A percentile compares a stretch with the other conserved stretches of the same genome.
These are phyloP conservation scores for Cantharellus anzutake DNA, from an alignment of 768 basidiomycete genomes.

Conservation along the genomic window DNA sequence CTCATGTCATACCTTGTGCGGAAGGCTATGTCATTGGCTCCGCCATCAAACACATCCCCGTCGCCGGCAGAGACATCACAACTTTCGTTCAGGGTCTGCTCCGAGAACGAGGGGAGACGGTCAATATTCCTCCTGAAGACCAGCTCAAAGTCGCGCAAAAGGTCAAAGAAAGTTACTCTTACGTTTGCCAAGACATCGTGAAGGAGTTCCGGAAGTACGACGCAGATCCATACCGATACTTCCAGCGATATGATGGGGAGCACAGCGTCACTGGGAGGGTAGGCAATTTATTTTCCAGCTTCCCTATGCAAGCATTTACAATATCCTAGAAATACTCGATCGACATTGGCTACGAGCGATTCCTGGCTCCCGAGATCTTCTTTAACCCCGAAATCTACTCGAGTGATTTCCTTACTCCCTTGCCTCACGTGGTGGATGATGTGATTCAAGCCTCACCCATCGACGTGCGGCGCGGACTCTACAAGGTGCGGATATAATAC, in stretches of 20 bases:
- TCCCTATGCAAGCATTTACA: too few relatives aligned
- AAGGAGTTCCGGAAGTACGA: slow-evolving; percentile 98
- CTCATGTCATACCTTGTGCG: slow-evolving; percentile 89
- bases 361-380: slow-evolving; percentile 97
- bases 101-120: slow-evolving; percentile 87
- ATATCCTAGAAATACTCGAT: slow-evolving; percentile 64
- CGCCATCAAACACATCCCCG: slow-evolving; percentile 97
- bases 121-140: slow-evolving; percentile 84
- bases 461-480: slow-evolving; percentile 88
- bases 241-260: slow-evolving; percentile 85
- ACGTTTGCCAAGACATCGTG: slow-evolving; percentile 97
- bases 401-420: slow-evolving; percentile 89
- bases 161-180: slow-evolving; percentile 96
- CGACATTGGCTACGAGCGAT: slow-evolving; percentile 95
- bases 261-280: slow-evolving; percentile 85
- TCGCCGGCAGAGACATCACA: slow-evolving; percentile 93
- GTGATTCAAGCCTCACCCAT: slow-evolving; percentile 94
- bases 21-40: slow-evolving; percentile 99
- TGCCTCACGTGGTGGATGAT: slow-evolving; percentile 88
- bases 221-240: slow-evolving; percentile 84
- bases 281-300: slow-evolving; percentile 12
- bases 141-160: slow-evolving; percentile 78
- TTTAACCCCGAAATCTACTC: slow-evolving; percentile 99
- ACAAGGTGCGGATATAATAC: slow-evolving; percentile 40
- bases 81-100: slow-evolving; percentile 92